These are phyloP conservation scores for Torulaspora globosa DNA, from an alignment of 1,139 yeast genomes.

Conservation along the genomic window DNA sequence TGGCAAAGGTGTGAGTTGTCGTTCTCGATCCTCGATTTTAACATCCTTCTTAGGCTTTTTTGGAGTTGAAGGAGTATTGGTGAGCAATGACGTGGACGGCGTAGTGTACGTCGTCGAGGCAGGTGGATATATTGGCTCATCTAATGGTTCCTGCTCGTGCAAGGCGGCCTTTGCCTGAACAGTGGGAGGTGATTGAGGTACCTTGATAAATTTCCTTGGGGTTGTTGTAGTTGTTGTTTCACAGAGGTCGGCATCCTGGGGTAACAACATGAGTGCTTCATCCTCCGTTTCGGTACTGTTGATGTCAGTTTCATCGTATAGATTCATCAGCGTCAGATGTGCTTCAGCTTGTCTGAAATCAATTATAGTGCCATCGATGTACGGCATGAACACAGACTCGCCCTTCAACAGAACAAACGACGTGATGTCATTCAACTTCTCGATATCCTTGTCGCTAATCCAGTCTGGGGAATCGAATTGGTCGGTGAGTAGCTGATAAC, in stretches of 20 bases:
- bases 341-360: conserved; percentile 47
- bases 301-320: conserved; percentile 23
- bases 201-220: conserved; percentile 11
- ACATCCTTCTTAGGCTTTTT: conserved; percentile 9
- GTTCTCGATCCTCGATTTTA: conserved; percentile 2
- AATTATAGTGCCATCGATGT: conserved; percentile 48
- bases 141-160: neutral
- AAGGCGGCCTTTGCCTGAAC: conserved; percentile 7
- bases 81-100: conserved; percentile 4
- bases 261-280: conserved; percentile 29
- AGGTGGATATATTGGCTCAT: neutral
- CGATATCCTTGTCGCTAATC: conserved; percentile 20
- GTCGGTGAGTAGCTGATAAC: conserved; percentile 19
- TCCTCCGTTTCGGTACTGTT: conserved; percentile 39
- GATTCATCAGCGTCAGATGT: conserved; percentile 11
- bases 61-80: conserved; percentile 18
- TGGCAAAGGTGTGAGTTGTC: conserved; percentile 7
- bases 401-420: conserved; percentile 54
- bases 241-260: conserved; percentile 24
- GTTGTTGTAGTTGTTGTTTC: conserved; percentile 12
- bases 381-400: conserved; percentile 57
- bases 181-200: conserved; percentile 23
- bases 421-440: conserved; percentile 36
- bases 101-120: neutral
- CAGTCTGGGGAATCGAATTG: neutral